phyloP scores from a whole-genome alignment of 495 filamentous ascomycete genomes.

The Rusavskia elegans region DNA sequence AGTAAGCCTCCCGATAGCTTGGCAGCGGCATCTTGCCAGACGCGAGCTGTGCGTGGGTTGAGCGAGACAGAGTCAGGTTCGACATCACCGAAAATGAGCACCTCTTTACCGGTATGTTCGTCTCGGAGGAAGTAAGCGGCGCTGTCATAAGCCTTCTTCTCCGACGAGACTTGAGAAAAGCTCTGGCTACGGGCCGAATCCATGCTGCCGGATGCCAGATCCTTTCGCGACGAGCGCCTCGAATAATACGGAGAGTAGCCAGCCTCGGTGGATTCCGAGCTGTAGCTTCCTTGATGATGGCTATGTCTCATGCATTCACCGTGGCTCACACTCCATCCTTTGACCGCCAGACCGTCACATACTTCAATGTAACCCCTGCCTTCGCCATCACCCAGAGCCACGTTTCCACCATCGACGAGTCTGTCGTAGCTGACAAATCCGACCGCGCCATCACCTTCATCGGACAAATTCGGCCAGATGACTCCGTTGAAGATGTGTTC shows the following conservation, averaged over 20 bases:
- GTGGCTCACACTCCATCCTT: constrained; percentile 68
- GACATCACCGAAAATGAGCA: constrained; percentile 89
- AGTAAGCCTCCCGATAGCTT: constrained; percentile 58
- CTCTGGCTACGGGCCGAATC: constrained; percentile 9
- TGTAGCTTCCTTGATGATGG: constrained; percentile 41
- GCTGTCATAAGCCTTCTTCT: constrained; percentile 50
- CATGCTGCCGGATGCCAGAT: background rate
- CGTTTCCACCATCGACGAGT: constrained; percentile 72
- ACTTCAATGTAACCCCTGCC: constrained; percentile 70
- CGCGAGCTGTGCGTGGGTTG: constrained; percentile 55
- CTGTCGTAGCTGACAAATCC: constrained; percentile 85
- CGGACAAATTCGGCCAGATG: constrained; percentile 94
- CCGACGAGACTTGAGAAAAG: constrained; percentile 17
- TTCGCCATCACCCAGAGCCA: constrained; percentile 59
- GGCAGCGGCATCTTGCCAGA: constrained; percentile 76
- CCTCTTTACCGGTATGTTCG: constrained; percentile 46
- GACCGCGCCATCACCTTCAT: constrained; percentile 77
- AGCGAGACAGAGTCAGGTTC: constrained; percentile 79
- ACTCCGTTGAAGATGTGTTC: constrained; percentile 92
- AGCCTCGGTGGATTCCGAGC: constrained; percentile 18
- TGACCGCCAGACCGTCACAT: constrained; percentile 64
- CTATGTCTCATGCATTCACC: constrained; percentile 59
- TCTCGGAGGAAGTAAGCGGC: constrained; percentile 85
- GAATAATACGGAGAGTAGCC: constrained; percentile 12
- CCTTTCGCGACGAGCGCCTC: constrained; percentile 15